Base-by-base conservation (phyloP, 106 monocot genomes). In the Alisma plantagoaquatica region DNA sequence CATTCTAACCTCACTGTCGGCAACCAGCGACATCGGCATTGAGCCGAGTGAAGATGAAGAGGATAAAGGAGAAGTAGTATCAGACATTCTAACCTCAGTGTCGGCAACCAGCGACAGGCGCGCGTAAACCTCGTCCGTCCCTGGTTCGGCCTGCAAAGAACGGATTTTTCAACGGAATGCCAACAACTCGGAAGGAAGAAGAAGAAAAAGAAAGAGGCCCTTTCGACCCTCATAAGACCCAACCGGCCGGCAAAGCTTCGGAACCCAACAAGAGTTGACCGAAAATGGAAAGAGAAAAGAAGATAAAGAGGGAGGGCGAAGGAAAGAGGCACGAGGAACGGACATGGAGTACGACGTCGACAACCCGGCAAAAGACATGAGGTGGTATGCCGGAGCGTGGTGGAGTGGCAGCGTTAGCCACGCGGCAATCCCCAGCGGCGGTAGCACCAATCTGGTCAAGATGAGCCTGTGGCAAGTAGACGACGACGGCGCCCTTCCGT, bases 391-490 rank as follows among this genome's bases (percentile, higher is more conserved):
- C 44, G 12, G 11, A 43, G 5, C 25, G 44, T 20, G 23, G 30
- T 26, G 21, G 22, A 0, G 46, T 22, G 22, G 19, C 22, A 17
- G 1, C 55, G 16, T 4, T n/a, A 15, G 18, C 48, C 9, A 16
- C 28, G 29, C 1, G 51, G 15, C 14, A 15, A 14, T 24, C 49
- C 17, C 23, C 35, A 0, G 30, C 18, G n/a, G n/a, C n/a, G n/a
- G n/a, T n/a, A n/a, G n/a, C n/a, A n/a, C n/a, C n/a, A 15, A 58
- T 21, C 29, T 60, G 59, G 23, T 60, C 69, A 21, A 53, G 12
- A 35, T 69, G 69, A 15, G 43, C 69, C 52, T 69, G 69, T 17
- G 69, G 69, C 25, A 69, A 54, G 44, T 69, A 69, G 6, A 69
- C 69, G 5, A 69, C 69, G 10, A 30, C 15, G 43, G 60, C 61